Conservation (phyloP, 2,329 filamentous ascomycete species). For the Hirsutella thompsonii region DNA sequence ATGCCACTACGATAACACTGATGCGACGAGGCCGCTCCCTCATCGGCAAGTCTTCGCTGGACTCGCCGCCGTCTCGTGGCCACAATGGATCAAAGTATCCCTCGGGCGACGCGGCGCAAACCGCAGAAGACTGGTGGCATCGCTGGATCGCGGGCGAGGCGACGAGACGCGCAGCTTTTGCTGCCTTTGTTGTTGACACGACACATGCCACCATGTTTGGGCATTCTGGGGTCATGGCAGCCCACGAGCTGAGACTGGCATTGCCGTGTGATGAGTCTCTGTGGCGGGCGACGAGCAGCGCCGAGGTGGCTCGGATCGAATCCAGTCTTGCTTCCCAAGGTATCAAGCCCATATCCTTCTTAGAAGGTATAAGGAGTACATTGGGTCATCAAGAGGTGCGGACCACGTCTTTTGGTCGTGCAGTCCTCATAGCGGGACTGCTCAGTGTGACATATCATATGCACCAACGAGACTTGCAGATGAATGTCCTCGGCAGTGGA, state of each 20-base stretch:
- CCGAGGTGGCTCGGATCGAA: slow-evolving; percentile 76
- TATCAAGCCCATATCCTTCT: slow-evolving; percentile 72
- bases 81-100: slow-evolving; percentile 44
- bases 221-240: slow-evolving; percentile 92
- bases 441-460: slow-evolving; percentile 95
- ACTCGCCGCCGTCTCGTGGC: slow-evolving; percentile 63
- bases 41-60: slow-evolving; percentile 71
- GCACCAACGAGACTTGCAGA: slow-evolving; percentile 89
- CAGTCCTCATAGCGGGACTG: slow-evolving; percentile 85
- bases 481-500: slow-evolving; percentile 64
- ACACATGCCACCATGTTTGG: slow-evolving; percentile 98
- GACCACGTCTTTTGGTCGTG: slow-evolving; percentile 88
- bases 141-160: slow-evolving; percentile 93
- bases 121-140: slow-evolving; percentile 84
- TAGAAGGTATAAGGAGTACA: slow-evolving; percentile 83
- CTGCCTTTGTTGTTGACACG: slow-evolving; percentile 88
- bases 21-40: slow-evolving; percentile 91
- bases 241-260: slow-evolving; percentile 84
- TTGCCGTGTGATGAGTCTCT: slow-evolving; percentile 85
- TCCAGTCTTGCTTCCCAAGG: slow-evolving; percentile 68
- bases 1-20: slow-evolving; percentile 85
- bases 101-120: slow-evolving; percentile 49
- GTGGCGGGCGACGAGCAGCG: slow-evolving; percentile 81
- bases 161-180: slow-evolving; percentile 79
- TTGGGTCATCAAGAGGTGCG: slow-evolving; percentile 74